Conservation (phyloP, 208 protist species). For the Trypanosoma avium region DNA sequence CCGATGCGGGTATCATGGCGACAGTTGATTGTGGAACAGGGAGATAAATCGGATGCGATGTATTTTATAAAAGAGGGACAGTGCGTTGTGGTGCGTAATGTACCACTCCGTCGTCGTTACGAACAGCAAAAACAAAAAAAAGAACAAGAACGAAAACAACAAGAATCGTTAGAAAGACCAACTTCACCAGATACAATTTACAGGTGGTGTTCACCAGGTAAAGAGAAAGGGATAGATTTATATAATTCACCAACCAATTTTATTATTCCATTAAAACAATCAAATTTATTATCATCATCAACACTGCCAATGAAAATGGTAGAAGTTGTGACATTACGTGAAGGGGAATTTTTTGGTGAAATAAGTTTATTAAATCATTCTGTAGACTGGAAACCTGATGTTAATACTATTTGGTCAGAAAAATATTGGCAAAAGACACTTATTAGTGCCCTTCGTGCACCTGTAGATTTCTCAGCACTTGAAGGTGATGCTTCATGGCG, state of each 20-base stretch:
- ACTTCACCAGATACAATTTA: not conserved
- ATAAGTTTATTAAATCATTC: slow-evolving; percentile 59
- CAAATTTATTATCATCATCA: not conserved
- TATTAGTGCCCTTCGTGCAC: slow-evolving; percentile 15
- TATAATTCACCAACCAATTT: not conserved
- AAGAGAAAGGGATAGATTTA: not conserved
- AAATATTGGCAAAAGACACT: slow-evolving; percentile 62
- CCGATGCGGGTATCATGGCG: slow-evolving; percentile 49
- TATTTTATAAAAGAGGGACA: slow-evolving; percentile 66
- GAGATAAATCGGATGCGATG: slow-evolving; percentile 45
- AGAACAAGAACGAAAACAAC: not conserved
- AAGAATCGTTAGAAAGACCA: not conserved
- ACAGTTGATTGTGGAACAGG: slow-evolving; percentile 58
- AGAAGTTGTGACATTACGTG: slow-evolving; percentile 54
- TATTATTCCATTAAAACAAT: not conserved
- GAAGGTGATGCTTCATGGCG: slow-evolving; percentile 20
- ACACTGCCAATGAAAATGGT: slow-evolving; percentile 26
- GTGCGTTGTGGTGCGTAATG: slow-evolving; percentile 44
- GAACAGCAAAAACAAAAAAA: not conserved
- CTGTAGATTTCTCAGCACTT: slow-evolving; percentile 8
- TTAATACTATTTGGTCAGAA: slow-evolving; percentile 48
- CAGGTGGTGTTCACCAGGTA: not conserved
- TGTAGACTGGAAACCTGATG: slow-evolving; percentile 56
- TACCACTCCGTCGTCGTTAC: slow-evolving; percentile 27
- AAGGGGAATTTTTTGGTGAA: slow-evolving; percentile 76